Base-by-base conservation (phyloP, 1,284 basidiomycete species). In the Trichosporon sp. region DNA sequence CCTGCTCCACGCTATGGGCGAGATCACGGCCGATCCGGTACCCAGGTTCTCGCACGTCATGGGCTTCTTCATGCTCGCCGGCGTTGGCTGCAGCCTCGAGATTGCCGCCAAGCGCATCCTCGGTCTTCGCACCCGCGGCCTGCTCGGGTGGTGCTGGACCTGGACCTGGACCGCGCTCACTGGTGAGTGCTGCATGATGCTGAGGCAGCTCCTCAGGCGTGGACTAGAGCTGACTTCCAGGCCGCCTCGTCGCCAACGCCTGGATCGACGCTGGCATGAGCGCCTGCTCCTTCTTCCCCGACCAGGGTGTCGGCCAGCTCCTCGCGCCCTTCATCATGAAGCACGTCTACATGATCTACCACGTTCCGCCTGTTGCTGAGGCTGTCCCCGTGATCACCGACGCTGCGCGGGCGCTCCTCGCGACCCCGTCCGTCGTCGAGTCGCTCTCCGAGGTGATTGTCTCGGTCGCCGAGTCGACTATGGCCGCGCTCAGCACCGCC, bases 1-100 rank as follows among this genome's bases (percentile, higher is more conserved):
- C 9, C 62, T 69, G 9, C 75, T 82, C 62, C 83, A 83, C 74
- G 77, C 78, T 32, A 51, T 80, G 23, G 80, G 79, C 47, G 72
- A 79, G 69, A 74, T 81, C 64, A 71, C 72, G 12, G 78, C 79
- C 74, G 38, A 71, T 29, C 81, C 81, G 9, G 67, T 76, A 21
- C 81, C 81, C 2, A 47, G 70, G 9, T 72, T 79, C 8, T 51
- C 69, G 35, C 68, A 66, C 13, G 70, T 83, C 2, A 71, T 73
- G 29, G 62, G 67, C 5, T 78, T 80, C 70, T 83, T 83, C 74
- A 29, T 80, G 13, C 62, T 77, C 18, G 75, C 73, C 2, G 80
- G 79, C 12, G 31, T 78, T 1, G 81, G 78, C 0, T 77, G 78
- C 65, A 72, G 53, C 12, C 31, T 65, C 68, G 70, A 74, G 31